Conservation (phyloP, 805 yeast species). For the Huiozyma naganishii region DNA sequence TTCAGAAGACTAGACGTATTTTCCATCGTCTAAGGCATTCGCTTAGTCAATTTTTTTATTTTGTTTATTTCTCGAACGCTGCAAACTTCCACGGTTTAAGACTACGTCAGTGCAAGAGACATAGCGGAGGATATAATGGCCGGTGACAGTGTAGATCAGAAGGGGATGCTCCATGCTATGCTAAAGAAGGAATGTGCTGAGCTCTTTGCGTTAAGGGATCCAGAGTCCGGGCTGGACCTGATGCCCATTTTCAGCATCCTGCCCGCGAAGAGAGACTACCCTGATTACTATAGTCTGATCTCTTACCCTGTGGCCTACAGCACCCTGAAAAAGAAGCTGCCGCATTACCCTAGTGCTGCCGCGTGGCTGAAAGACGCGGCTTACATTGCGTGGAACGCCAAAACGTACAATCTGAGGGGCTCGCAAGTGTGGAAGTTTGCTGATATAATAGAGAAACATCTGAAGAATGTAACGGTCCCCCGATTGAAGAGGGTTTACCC, state of each 20-base stretch:
- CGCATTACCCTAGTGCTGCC: constrained; percentile 49
- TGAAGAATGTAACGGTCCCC: constrained; percentile 29
- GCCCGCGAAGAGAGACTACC: constrained; percentile 56
- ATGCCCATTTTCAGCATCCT: constrained; percentile 29
- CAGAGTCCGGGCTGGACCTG: constrained; percentile 18
- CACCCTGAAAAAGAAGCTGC: constrained; percentile 52
- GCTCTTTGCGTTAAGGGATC: constrained; percentile 18
- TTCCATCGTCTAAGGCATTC: no score
- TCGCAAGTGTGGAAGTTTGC: constrained; percentile 62
- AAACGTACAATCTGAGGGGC: constrained; percentile 64
- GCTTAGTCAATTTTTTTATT: no score
- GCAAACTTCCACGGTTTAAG: no score
- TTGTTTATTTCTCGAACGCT: no score
- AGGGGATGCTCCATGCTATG: background rate
- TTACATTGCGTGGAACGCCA: constrained; percentile 85
- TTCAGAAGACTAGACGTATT: no score
- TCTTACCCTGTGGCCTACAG: constrained; percentile 73
- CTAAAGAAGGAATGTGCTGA: constrained; percentile 14
- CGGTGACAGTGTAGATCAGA: background rate
- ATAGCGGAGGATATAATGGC: no score
- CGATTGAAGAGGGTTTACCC: constrained; percentile 25
- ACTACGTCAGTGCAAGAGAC: no score
- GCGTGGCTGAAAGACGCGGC: constrained; percentile 68
- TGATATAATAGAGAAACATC: constrained; percentile 35
- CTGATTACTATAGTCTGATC: constrained; percentile 74